phyloP scores from a whole-genome alignment of 2,329 filamentous ascomycete species.

The Knoxdaviesia capensis region DNA sequence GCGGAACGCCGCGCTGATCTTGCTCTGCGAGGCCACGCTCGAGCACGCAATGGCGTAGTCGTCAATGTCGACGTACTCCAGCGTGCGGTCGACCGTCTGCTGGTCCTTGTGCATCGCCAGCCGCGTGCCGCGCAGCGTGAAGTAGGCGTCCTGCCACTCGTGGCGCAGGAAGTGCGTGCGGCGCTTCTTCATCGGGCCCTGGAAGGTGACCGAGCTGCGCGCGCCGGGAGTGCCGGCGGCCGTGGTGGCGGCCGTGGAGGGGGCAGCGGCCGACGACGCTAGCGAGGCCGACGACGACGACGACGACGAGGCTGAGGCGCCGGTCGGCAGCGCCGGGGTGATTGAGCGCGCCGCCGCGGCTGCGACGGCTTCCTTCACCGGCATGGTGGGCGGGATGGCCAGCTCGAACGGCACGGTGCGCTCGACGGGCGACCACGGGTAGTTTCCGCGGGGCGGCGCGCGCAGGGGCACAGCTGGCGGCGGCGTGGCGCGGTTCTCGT shows the following conservation, averaged over 20 bases:
- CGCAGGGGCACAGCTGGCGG: constrained; percentile 5
- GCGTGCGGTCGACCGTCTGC: constrained; percentile 29
- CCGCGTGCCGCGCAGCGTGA: constrained; percentile 58
- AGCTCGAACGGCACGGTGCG: constrained; percentile 22
- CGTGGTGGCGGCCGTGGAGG: constrained; percentile 15
- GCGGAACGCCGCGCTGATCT: constrained; percentile 76
- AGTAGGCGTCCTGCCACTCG: constrained; percentile 87
- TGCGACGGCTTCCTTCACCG: constrained; percentile 7
- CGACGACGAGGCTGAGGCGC: neutral
- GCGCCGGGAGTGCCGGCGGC: constrained; percentile 13
- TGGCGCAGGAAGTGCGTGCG: constrained; percentile 75
- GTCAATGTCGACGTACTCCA: constrained; percentile 71
- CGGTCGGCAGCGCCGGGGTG: neutral
- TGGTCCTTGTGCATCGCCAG: constrained; percentile 57
- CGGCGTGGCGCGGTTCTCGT: constrained; percentile 36
- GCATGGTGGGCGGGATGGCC: constrained; percentile 16
- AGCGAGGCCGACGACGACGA: neutral
- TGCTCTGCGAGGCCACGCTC: constrained; percentile 51
- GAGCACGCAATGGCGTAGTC: constrained; percentile 79
- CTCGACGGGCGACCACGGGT: constrained; percentile 33
- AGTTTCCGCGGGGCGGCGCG: constrained; percentile 31
- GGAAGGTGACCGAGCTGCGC: constrained; percentile 40
- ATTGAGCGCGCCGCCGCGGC: constrained; percentile 3
- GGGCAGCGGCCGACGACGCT: constrained; percentile 20
- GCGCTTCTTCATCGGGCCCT: constrained; percentile 87